phyloP scores from a whole-genome alignment of 352 stramenopile species.

The Phytophthora ramorum region DNA sequence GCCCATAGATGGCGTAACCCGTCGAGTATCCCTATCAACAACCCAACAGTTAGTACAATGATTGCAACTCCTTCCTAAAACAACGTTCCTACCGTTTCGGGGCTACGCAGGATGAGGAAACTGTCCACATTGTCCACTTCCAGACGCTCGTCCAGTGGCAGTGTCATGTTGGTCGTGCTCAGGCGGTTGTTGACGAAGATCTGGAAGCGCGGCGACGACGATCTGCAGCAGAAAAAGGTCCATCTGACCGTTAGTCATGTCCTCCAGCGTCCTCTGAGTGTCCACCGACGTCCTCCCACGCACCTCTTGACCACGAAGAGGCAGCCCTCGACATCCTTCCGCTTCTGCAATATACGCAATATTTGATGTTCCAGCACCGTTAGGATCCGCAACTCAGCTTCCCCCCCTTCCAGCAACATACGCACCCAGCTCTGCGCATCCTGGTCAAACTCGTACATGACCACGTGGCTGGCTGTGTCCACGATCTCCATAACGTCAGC shows the following conservation, averaged over 20 bases:
- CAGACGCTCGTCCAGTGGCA: conserved; percentile 71
- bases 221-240: conserved; percentile 39
- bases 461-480: conserved; percentile 85
- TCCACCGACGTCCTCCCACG: not conserved
- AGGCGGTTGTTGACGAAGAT: conserved; percentile 92
- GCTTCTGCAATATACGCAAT: conserved; percentile 59
- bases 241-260: not conserved
- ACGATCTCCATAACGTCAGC: conserved; percentile 82
- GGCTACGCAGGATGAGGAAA: conserved; percentile 85
- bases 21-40: conserved; percentile 38
- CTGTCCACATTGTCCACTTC: conserved; percentile 87
- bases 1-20: conserved; percentile 84
- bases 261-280: too few species aligned
- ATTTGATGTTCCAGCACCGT: conserved; percentile 12
- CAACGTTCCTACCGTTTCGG: conserved; percentile 48
- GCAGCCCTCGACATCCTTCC: conserved; percentile 87
- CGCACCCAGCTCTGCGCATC: conserved; percentile 82
- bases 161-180: conserved; percentile 88
- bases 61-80: not conserved
- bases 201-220: conserved; percentile 80
- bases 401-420: not conserved
- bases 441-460: conserved; percentile 92
- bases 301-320: conserved; percentile 88
- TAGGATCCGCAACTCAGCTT: conserved; percentile 1
- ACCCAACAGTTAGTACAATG: not conserved